Conservation (phyloP, 2,329 filamentous ascomycete species). For the Hysterium pulicare region DNA sequence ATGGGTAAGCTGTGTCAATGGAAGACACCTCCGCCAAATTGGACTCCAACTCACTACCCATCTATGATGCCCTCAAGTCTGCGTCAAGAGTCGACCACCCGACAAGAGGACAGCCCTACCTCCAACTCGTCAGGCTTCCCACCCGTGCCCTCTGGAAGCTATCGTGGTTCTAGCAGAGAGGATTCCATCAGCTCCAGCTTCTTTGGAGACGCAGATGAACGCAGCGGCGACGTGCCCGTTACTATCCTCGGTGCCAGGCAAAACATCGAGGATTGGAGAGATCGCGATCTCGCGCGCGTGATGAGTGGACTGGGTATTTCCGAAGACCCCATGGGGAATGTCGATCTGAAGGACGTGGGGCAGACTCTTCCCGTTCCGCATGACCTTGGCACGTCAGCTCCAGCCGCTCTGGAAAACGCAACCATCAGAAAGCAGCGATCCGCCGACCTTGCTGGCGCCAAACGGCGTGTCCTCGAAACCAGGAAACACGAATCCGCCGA, state of each 20-base stretch:
- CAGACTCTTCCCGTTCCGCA: constrained; percentile 32
- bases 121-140: constrained; percentile 75
- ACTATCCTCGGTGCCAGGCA: constrained; percentile 67
- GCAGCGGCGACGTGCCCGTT: constrained; percentile 72
- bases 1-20: constrained; percentile 86
- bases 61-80: constrained; percentile 58
- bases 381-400: constrained; percentile 49
- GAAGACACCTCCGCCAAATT: constrained; percentile 71
- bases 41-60: constrained; percentile 40
- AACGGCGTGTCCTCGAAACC: constrained; percentile 72
- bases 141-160: constrained; percentile 68
- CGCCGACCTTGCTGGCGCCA: constrained; percentile 69
- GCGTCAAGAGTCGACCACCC: constrained; percentile 60
- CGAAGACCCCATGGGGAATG: constrained; percentile 52
- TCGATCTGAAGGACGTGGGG: constrained; percentile 30
- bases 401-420: constrained; percentile 54
- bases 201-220: constrained; percentile 80
- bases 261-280: constrained; percentile 73
- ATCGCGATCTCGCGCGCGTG: constrained; percentile 48
- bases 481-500: constrained; percentile 72
- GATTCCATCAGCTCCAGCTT: constrained; percentile 87
- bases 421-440: constrained; percentile 62
- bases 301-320: constrained; percentile 73
- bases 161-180: constrained; percentile 75
- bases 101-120: constrained; percentile 75